Base-by-base conservation (phyloP, 2,329 filamentous ascomycete genomes). In the Aspergillus nomiae region DNA sequence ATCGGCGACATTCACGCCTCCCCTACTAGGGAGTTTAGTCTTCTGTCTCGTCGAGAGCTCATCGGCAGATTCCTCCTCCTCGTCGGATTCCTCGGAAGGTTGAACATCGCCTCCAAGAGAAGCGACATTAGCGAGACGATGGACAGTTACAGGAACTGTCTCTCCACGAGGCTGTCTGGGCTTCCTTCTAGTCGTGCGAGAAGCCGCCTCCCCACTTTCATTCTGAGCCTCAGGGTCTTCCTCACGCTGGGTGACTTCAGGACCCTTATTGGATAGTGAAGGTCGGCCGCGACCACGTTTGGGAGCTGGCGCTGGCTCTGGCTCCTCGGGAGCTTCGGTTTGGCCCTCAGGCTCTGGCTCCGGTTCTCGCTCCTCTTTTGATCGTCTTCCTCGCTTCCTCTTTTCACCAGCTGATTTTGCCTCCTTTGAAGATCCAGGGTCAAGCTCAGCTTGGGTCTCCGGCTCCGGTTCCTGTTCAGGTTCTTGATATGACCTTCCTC, bases 1-100 rank as follows among this genome's bases (percentile, higher is more conserved):
- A 61, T 86, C 84, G 45, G 83, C 83, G 1, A 80, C 78, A 59
- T 84, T 86, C 61, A 85, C 80, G 24, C 74, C 79, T n/a, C 74
- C 70, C 7, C 78, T 77, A 50, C 65, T 80, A 68, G 75, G 81
- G 64, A 76, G 74, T 71, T 78, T 74, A 12, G 65, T 67, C 28
- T 68, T 78, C 50, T 76, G 69, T 69, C 69, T 64, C 63, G 73
- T 63, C 60, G 77, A 61, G 59, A 72, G 64, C 70, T 75, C 72
- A n/a, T 77, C 71, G 3, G 73, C 60, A 5, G 70, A 70, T 26
- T 72, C 70, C 34, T 73, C 70, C 14, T 72, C 70, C 24, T 74
- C 73, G 19, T 65, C 65, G 28, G 67, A 66, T 41, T 72, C 70
- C 24, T 65, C 72, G 10, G 67, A 64, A 19, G 59, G 53, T 54